Evolutionary conservation across 2,329 filamentous ascomycete species (phyloP), one percentile per base, ranked within the genome.

Genomic region (Aureobasidium lini): DNA sequence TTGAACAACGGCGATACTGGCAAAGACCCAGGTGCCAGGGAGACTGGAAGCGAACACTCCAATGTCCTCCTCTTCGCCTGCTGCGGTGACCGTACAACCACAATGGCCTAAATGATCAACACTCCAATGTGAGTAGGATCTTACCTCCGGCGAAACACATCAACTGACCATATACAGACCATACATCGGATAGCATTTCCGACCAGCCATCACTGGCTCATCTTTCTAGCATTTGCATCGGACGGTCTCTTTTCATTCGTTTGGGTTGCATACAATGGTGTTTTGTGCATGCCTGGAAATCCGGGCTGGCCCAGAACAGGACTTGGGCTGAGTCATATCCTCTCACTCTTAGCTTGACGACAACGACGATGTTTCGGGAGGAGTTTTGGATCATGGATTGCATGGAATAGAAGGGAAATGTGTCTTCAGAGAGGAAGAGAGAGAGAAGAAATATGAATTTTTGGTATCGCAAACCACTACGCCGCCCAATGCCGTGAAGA

Each of bases 401-500:
- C 50, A 61, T 59, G 48, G 42, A 46, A 46, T 46, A 57, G 53
- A 50, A 43, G 56, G 53, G 48, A 8, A 49, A 40, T 36, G 47
- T 23, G 23, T 23, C 23, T 23, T 23, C 23, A 3, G 23, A 23
- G 23, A 31, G 40, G 47, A 28, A 46, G 11, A 32, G 15, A 16
- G 23, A n/a, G 39, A 11, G 36, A 43, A n/a, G 29, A 34, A 54
- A 43, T 43, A 40, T 36, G 28, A 34, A 57, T 46, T 44, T 43
- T 57, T 57, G 39, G 52, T 57, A 57, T 57, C 50, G 40, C 52
- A 57, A 46, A 40, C 54, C 54, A 44, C 34, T 48, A 48, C 52
- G 54, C 42, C 54, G 23, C 42, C 54, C 43, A 48, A 57, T 57
- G 54, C 43, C 43, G 54, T 48, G 32, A 37, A 34, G 23, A 42